Conservation (phyloP, 164 flowering plant species). For the Umbellularia californica region DNA sequence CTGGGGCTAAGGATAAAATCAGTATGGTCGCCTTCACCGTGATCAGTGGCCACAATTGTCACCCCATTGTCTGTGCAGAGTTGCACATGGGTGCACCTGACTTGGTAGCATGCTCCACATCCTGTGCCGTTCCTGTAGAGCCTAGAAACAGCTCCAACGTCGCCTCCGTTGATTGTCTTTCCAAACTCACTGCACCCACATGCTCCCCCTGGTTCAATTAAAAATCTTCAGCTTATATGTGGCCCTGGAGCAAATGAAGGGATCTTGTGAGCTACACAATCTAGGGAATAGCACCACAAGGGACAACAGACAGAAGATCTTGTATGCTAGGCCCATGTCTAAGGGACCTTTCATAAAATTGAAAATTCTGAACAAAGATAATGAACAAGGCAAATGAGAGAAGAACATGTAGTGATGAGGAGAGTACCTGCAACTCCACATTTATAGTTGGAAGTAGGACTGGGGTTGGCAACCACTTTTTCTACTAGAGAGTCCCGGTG, state of each 20-base stretch:
- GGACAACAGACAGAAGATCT: background rate
- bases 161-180: constrained; percentile 53
- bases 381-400: background rate
- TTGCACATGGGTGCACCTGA: constrained; percentile 56
- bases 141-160: constrained; percentile 59
- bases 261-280: constrained; percentile 1
- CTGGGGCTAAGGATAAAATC: constrained; percentile 73
- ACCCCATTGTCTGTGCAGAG: constrained; percentile 59
- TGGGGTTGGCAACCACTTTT: background rate
- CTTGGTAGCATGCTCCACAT: constrained; percentile 90
- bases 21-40: constrained; percentile 71
- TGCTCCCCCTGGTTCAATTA: constrained; percentile 55
- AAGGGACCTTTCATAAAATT: background rate
- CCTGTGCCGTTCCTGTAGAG: constrained; percentile 68
- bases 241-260: constrained; percentile 48
- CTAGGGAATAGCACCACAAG: background rate
- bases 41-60: constrained; percentile 65
- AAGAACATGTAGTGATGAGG: background rate
- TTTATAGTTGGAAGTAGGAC: too few species aligned
- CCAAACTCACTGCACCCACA: constrained; percentile 88
- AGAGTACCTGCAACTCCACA: background rate
- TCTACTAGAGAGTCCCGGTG: background rate
- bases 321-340: background rate
- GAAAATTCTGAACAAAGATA: background rate
- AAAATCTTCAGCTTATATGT: constrained; percentile 25